Conservation (phyloP, 768 basidiomycete genomes). For the Termitomyces titanicus region DNA sequence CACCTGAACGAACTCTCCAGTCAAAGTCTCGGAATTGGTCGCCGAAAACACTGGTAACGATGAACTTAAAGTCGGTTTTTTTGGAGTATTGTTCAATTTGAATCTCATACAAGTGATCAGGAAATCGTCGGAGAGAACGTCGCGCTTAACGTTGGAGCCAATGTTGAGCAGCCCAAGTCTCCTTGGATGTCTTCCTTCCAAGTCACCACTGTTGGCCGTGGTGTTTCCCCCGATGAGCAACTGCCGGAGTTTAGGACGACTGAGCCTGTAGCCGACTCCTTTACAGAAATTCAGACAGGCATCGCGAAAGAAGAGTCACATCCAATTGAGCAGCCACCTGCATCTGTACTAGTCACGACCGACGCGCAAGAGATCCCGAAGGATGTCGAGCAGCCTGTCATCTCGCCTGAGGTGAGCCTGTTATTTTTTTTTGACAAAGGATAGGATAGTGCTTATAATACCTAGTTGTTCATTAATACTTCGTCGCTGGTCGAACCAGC, state of each 20-base stretch:
- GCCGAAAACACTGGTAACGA: neutral
- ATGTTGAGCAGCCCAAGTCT: conserved; percentile 42
- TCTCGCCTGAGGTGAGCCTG: conserved; percentile 8
- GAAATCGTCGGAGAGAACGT: neutral
- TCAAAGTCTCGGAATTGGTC: neutral
- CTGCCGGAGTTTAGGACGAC: neutral
- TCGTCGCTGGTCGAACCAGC: conserved; percentile 12
- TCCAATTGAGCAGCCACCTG: neutral
- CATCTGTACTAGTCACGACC: neutral
- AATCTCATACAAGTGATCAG: neutral
- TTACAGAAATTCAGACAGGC: neutral
- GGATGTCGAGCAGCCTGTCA: neutral
- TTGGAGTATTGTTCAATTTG: neutral
- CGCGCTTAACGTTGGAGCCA: conserved; percentile 6
- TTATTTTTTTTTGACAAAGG: neutral
- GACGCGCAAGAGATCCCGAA: conserved; percentile 7
- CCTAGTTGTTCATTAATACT: conserved; percentile 17
- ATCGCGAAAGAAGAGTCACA: neutral
- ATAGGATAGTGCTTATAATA: neutral
- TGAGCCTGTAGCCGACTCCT: conserved; percentile 2
- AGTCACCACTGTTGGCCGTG: conserved; percentile 37
- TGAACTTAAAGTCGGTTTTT: neutral
- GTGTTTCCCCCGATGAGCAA: conserved; percentile 20
- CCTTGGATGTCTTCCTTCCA: conserved; percentile 54
- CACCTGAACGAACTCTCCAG: neutral